phyloP scores from a whole-genome alignment of 441 rosid species.

The Gossypium davidsonii region DNA sequence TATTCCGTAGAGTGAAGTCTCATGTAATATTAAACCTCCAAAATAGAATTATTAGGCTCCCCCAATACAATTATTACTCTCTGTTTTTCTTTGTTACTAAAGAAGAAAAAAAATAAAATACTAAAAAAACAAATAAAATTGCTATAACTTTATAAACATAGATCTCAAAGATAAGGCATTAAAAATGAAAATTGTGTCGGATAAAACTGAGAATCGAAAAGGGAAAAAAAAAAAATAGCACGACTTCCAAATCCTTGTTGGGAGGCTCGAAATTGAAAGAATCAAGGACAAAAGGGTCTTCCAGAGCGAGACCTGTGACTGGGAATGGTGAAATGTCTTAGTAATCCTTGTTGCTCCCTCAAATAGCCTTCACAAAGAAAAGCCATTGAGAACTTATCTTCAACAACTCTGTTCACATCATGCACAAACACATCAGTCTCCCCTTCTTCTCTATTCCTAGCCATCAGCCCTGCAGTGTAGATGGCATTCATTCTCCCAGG shows the following conservation, averaged over 20 bases:
- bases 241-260: neutral
- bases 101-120: neutral
- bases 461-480: constrained; percentile 69
- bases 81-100: no score
- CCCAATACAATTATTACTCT: no score
- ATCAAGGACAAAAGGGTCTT: constrained; percentile 49
- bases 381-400: constrained; percentile 51
- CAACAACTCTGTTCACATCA: constrained; percentile 53
- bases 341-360: constrained; percentile 51
- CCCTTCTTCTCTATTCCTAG: constrained; percentile 54
- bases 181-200: neutral
- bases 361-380: constrained; percentile 60
- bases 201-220: neutral
- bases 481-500: constrained; percentile 77
- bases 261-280: neutral
- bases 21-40: no score
- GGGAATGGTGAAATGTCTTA: constrained; percentile 59
- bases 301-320: constrained; percentile 43
- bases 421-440: constrained; percentile 70
- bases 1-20: no score
- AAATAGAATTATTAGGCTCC: no score
- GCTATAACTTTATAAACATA: neutral
- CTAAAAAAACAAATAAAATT: neutral
- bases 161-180: neutral
- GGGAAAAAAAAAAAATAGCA: neutral